Percentiles rank a stretch among this genome's conserved stretches.
These are phyloP conservation scores for Candida hispaniensis DNA, from an alignment of 805 yeast genomes.

Conservation along the genomic window DNA sequence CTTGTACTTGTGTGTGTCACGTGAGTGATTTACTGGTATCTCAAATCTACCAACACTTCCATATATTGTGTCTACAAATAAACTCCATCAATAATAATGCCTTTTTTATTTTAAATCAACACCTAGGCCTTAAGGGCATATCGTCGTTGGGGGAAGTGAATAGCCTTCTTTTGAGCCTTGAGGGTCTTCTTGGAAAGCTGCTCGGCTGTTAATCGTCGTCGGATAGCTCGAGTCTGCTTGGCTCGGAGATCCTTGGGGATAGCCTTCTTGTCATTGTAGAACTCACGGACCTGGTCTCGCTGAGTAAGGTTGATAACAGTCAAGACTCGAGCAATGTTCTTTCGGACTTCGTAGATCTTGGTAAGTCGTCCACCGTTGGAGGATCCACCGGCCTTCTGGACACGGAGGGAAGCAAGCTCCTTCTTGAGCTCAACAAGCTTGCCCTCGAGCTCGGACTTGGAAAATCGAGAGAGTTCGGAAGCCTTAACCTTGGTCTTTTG, in stretches of 20 bases:
- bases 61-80: no score
- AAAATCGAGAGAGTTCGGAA: conserved; percentile 92
- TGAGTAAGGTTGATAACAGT: conserved; percentile 94
- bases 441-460: conserved; percentile 91
- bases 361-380: conserved; percentile 59
- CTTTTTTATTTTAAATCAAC: conserved; percentile 11
- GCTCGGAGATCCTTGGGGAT: conserved; percentile 98
- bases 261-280: conserved; percentile 78
- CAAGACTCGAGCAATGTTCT: conserved; percentile 96
- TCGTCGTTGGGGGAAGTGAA: conserved; percentile 97
- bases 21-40: no score
- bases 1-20: no score
- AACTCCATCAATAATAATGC: conserved; percentile 6
- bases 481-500: conserved; percentile 46
- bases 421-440: conserved; percentile 94
- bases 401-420: conserved; percentile 92
- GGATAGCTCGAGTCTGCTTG: conserved; percentile 99
- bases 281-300: conserved; percentile 88
- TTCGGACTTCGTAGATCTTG: conserved; percentile 94
- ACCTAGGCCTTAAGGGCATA: conserved; percentile 93
- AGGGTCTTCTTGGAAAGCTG: conserved; percentile 76
- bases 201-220: conserved; percentile 86
- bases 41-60: no score
- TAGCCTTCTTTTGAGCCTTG: conserved; percentile 82
- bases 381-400: conserved; percentile 86